Base-by-base conservation (phyloP, 2,329 filamentous ascomycete species). In the Diaporthe sp. region DNA sequence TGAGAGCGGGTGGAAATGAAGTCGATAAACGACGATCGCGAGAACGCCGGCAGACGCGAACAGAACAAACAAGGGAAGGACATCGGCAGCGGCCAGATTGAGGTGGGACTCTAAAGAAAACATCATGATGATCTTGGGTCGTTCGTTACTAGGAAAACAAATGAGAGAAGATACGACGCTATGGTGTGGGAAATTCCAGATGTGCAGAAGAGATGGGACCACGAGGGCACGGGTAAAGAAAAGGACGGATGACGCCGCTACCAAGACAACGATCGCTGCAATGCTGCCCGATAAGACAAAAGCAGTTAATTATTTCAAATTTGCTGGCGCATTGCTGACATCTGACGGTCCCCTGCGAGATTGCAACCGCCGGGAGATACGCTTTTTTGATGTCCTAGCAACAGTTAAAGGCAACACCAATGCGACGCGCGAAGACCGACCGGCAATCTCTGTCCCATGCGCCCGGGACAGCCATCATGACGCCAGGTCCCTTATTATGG, bases 1-100 rank as follows among this genome's bases (percentile, higher is more conserved):
- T 60, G 73, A 49, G 37, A 75, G 65, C 34, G 73, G 73, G n/a
- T 75, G 73, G 60, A 75, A 71, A 71, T 62, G 70, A 44, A 75
- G 65, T 15, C 73, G 65, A 51, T 71, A 71, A 49, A 75, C 53
- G 31, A 60, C 73, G 65, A 71, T 75, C 19, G 55, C 73, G 55
- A 75, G 44, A n/a, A 62, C 65, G 15, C 73, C 51, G 10, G 37
- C 73, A 19, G 70, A 58, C 4, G 55, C 25, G 44, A 75, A 51
- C 7, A 71, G 60, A 19, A 42, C n/a, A 46, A 71, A 22, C 55
- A 75, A 60, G 4, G 55, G 28, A 42, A 75, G 8, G 31, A 72
- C 57, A 22, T 65, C 31, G 49, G 65, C 37, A 22, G 46, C 22
- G 10, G 13, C 22, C 34, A 53, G 19, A n/a, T 39, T 19, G 19